Base-by-base conservation (phyloP, 768 basidiomycete genomes). In the Boletus fagicola region DNA sequence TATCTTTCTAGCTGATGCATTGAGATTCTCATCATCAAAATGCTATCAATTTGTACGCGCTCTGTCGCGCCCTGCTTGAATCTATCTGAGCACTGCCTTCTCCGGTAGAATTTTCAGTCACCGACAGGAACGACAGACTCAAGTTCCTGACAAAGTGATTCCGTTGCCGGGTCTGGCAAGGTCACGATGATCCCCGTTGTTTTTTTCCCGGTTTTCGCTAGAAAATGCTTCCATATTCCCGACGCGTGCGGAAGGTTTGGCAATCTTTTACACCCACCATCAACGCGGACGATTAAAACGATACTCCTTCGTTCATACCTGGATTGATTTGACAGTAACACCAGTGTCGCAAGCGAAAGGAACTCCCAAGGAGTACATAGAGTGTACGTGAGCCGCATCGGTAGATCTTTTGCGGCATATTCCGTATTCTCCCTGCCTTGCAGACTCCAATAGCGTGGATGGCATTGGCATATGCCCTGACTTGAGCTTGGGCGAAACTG, bases 91-190 rank as follows among this genome's bases (percentile, higher is more conserved):
- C 55, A 52, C 54, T 15, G 44, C 51, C 33, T 47, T 47, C 35
- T 33, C 31, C 54, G 56, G 57, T 42, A 28, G 45, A 45, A 46
- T 51, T 26, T 44, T 46, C 53, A 56, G 43, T 62, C 40, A 8
- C 60, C 63, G 57, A 9, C 39, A 57, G 57, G 53, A 51, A 61
- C 51, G 35, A 52, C 20, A 8, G 30, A 47, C 40, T n/a, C 24
- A n/a, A n/a, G n/a, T 40, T 26, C 30, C 36, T 22, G 3, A 26
- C 28, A 7, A 42, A 26, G 22, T 26, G 12, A n/a, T 45, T 42
- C 12, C 16, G 44, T 15, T 22, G 28, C 50, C 15, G 31, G 11
- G 11, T 35, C 10, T 49, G 47, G n/a, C 30, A 16, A 16, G 18
- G 35, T 10, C 45, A 43, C 13, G 26, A 22, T 35, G 43, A 42